These are phyloP conservation scores for Phyllostachys edulis DNA, from an alignment of 176 grass and related monocot genomes.

Conservation along the genomic window DNA sequence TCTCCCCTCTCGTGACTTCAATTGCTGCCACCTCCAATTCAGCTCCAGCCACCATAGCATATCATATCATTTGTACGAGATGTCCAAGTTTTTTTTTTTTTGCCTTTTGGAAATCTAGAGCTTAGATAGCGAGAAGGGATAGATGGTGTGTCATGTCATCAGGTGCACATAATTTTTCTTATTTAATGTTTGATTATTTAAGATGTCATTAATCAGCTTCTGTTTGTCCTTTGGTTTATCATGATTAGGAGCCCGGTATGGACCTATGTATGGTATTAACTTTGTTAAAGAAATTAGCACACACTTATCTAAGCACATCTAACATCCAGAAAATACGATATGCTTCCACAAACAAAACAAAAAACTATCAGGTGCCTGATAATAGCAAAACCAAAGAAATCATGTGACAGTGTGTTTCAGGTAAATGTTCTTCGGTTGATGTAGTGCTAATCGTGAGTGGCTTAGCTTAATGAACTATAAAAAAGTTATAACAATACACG, in stretches of 20 bases:
- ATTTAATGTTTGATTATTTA: neutral
- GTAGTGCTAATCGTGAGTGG: neutral
- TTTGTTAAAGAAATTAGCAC: neutral
- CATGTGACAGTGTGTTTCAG: neutral
- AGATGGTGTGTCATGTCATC: conserved; percentile 25
- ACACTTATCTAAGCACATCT: neutral
- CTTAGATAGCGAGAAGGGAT: neutral
- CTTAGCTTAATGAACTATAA: neutral
- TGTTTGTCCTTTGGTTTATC: neutral
- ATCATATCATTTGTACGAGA: neutral
- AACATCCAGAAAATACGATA: neutral
- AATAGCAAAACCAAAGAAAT: neutral
- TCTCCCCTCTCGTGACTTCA: neutral
- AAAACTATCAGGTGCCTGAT: neutral
- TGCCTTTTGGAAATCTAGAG: neutral
- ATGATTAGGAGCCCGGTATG: neutral
- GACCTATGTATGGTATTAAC: neutral
- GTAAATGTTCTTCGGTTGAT: neutral
- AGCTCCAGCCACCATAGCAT: neutral
- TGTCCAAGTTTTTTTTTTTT: neutral
- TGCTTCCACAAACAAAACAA: neutral
- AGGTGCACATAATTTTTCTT: conserved; percentile 11
- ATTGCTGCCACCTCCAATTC: neutral
- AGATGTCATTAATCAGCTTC: neutral
- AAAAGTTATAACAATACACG: neutral